phyloP scores from a whole-genome alignment of 1,139 yeast species.

The Yamadazyma taylorii region DNA sequence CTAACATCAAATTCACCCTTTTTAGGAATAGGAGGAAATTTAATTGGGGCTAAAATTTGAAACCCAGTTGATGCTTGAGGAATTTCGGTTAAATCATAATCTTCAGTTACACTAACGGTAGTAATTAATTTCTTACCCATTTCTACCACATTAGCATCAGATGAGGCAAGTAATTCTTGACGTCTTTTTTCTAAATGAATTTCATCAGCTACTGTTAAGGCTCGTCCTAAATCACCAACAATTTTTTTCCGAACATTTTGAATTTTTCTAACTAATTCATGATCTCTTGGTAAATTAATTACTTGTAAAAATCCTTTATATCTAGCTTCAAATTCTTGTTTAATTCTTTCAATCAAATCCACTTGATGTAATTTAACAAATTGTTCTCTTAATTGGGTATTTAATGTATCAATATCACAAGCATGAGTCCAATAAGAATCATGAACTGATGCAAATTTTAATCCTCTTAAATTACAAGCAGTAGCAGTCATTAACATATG shows the following conservation, averaged over 20 bases:
- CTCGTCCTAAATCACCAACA: conserved; percentile 52
- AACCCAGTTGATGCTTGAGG: conserved; percentile 26
- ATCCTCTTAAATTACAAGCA: conserved; percentile 63
- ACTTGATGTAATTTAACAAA: conserved; percentile 77
- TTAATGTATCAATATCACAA: conserved; percentile 74
- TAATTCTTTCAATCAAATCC: conserved; percentile 67
- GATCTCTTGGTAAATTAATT: conserved; percentile 51
- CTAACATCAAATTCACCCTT: conserved; percentile 84
- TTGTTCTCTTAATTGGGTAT: conserved; percentile 68
- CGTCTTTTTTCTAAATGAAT: conserved; percentile 69
- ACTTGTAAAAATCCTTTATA: conserved; percentile 71
- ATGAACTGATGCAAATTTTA: conserved; percentile 94
- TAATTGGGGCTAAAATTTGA: conserved; percentile 58
- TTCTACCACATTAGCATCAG: conserved; percentile 47
- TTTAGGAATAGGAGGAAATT: conserved; percentile 72
- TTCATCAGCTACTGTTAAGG: conserved; percentile 70
- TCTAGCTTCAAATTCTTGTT: conserved; percentile 78
- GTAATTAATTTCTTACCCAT: conserved; percentile 65
- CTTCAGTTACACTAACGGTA: conserved; percentile 67
- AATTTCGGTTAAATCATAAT: conserved; percentile 30
- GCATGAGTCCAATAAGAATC: conserved; percentile 99
- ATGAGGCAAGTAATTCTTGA: conserved; percentile 53
- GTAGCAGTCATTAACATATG: conserved; percentile 93
- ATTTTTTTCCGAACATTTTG: conserved; percentile 50
- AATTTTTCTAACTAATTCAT: conserved; percentile 55